Percentiles rank a stretch among this genome's conserved stretches.
Evolutionary conservation across 192 early-diverging fungal species (phyloP).

Genomic region (Obelidium mucronatum): DNA sequence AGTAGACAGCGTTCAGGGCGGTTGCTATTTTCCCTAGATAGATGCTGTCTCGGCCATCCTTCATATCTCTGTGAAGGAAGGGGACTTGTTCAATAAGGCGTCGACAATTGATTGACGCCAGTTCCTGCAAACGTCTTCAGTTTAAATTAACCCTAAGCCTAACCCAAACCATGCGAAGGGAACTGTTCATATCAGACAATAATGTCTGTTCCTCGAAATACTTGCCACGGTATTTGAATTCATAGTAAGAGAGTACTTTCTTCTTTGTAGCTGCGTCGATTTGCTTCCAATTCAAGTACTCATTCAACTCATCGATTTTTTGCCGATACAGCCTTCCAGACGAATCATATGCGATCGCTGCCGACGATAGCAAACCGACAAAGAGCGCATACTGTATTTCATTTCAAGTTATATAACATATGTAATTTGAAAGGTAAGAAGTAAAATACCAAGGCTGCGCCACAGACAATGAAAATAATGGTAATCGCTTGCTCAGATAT

Average conservation of each 20-base stretch:
- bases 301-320: constrained; percentile 18
- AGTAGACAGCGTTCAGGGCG: constrained; percentile 33
- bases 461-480: constrained; percentile 17
- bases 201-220: constrained; percentile 21
- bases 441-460: constrained; percentile 1
- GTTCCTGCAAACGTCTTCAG: constrained; percentile 14
- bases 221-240: constrained; percentile 43
- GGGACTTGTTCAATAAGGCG: constrained; percentile 41
- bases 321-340: constrained; percentile 16
- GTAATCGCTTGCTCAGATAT: neutral
- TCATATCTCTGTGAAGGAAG: constrained; percentile 30
- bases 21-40: constrained; percentile 38
- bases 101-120: constrained; percentile 35
- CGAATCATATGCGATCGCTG: constrained; percentile 12
- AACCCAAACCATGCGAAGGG: constrained; percentile 6
- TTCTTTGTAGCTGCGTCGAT: constrained; percentile 16
- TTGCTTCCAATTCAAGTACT: constrained; percentile 19
- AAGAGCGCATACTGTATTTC: constrained; percentile 8
- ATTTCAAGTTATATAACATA: neutral
- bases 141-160: neutral
- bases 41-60: constrained; percentile 34
- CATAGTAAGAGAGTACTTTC: constrained; percentile 38
- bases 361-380: constrained; percentile 20
- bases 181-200: constrained; percentile 19
- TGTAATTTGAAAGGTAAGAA: neutral